Conservation (phyloP, 2,329 filamentous ascomycete genomes). For the Raffaelea deltoideospora region DNA sequence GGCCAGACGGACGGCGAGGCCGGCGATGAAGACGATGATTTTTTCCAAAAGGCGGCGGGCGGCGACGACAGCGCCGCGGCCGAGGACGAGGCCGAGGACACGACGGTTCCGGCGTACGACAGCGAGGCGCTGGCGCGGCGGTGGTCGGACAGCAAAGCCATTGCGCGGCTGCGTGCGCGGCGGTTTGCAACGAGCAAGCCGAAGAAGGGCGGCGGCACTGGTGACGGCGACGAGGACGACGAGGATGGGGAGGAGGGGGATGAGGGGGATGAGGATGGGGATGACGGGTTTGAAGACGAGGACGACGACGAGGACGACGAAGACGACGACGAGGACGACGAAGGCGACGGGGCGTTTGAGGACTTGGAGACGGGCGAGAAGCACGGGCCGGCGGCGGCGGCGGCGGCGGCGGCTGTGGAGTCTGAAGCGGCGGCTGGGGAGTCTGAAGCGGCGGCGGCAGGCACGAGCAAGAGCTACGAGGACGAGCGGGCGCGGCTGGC, state of each 20-base stretch:
- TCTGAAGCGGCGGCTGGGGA: conserved; percentile 26
- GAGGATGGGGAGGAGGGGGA: conserved; percentile 49
- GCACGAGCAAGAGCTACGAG: no score
- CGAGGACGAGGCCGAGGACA: conserved; percentile 60
- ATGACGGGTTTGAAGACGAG: conserved; percentile 28
- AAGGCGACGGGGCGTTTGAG: conserved; percentile 71
- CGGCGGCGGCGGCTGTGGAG: conserved; percentile 19
- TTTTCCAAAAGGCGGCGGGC: conserved; percentile 48
- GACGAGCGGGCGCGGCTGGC: conserved; percentile 86
- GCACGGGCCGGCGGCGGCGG: conserved; percentile 22
- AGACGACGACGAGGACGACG: conserved; percentile 36
- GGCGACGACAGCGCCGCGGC: no score
- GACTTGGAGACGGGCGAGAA: conserved; percentile 69
- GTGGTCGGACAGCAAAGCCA: conserved; percentile 69
- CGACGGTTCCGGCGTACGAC: conserved; percentile 63
- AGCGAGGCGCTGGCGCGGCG: conserved; percentile 70
- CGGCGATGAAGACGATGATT: conserved; percentile 41
- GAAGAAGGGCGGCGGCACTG: conserved; percentile 40
- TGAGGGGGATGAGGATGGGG: conserved; percentile 45
- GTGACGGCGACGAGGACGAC: conserved; percentile 34
- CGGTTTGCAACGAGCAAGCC: conserved; percentile 27
- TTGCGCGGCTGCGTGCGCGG: conserved; percentile 57
- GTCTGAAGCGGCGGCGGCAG: conserved; percentile 26
- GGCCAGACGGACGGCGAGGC: conserved; percentile 19
- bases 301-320: conserved; percentile 25